Percentiles rank a stretch among this genome's conserved stretches.
These are phyloP conservation scores for Fusarium concolor DNA, from an alignment of 2,329 filamentous ascomycete species.

Conservation along the genomic window DNA sequence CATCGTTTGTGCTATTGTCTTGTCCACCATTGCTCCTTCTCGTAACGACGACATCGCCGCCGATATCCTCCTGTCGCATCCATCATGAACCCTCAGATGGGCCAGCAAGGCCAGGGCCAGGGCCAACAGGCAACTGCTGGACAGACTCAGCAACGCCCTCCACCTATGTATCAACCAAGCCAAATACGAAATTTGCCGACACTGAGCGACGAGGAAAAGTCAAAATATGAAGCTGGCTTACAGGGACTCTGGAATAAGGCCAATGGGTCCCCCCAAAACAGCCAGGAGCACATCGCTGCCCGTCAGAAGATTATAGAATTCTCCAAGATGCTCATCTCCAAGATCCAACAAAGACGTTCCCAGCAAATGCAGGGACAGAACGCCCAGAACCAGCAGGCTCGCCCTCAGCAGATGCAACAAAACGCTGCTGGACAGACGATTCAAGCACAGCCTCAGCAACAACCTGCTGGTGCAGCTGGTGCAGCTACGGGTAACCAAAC, in stretches of 20 bases:
- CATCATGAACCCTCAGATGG: slow-evolving; percentile 45
- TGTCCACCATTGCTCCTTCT: neutral
- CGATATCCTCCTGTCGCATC: neutral
- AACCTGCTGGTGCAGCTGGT: slow-evolving; percentile 12
- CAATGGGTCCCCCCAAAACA: slow-evolving; percentile 60
- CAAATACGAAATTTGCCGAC: slow-evolving; percentile 63
- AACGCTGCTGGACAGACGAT: slow-evolving; percentile 33
- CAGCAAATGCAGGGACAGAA: slow-evolving; percentile 49
- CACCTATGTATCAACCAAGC: slow-evolving; percentile 62
- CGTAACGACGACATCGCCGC: neutral
- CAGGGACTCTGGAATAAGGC: slow-evolving; percentile 65
- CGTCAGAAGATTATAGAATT: slow-evolving; percentile 71
- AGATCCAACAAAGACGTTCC: slow-evolving; percentile 58
- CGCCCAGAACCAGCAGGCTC: slow-evolving; percentile 43
- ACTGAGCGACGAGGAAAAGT: slow-evolving; percentile 66
- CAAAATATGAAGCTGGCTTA: slow-evolving; percentile 69
- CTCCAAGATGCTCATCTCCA: slow-evolving; percentile 66
- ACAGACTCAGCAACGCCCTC: slow-evolving; percentile 43
- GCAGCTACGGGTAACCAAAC: slow-evolving; percentile 21
- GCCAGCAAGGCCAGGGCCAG: slow-evolving; percentile 24
- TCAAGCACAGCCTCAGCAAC: slow-evolving; percentile 40
- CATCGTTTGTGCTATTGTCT: neutral
- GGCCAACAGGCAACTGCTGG: slow-evolving; percentile 42
- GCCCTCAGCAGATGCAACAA: slow-evolving; percentile 40
- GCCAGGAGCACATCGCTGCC: slow-evolving; percentile 61